Evolutionary conservation across 768 basidiomycete species (phyloP).

Genomic region (Lentinula detonsa): DNA sequence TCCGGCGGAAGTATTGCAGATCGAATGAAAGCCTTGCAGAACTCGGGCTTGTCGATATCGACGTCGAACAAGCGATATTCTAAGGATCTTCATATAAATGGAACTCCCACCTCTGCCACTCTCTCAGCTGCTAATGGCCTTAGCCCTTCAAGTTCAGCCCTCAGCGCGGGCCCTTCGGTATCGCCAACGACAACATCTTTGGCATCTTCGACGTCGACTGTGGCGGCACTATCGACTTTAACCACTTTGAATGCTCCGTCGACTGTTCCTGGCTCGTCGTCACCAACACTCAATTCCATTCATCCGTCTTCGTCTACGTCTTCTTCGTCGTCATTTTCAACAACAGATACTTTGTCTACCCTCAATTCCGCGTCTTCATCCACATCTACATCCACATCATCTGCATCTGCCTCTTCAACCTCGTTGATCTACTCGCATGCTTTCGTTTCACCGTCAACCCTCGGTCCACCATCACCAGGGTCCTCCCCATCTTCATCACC

Average conservation of each 20-base stretch:
- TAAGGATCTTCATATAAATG: slow-evolving; percentile 3
- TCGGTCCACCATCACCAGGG: slow-evolving; percentile 73
- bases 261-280: slow-evolving; percentile 30
- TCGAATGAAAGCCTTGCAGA: slow-evolving; percentile 69
- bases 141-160: neutral
- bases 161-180: neutral
- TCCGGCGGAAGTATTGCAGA: slow-evolving; percentile 74
- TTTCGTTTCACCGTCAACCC: slow-evolving; percentile 61
- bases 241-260: slow-evolving; percentile 21
- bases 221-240: neutral
- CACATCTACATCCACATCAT: slow-evolving; percentile 13
- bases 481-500: slow-evolving; percentile 67
- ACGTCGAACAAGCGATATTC: slow-evolving; percentile 29
- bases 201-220: neutral
- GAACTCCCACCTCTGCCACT: neutral
- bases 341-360: slow-evolving; percentile 5
- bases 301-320: neutral
- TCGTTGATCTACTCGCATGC: slow-evolving; percentile 46
- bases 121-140: neutral
- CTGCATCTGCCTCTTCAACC: slow-evolving; percentile 9
- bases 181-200: neutral
- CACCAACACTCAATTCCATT: slow-evolving; percentile 10
- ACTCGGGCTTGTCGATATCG: slow-evolving; percentile 59
- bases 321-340: slow-evolving; percentile 14
- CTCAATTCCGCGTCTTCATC: slow-evolving; percentile 20